These are phyloP conservation scores for Fraxinus excelsior DNA, from an alignment of 257 asterid genomes.

Conservation along the genomic window DNA sequence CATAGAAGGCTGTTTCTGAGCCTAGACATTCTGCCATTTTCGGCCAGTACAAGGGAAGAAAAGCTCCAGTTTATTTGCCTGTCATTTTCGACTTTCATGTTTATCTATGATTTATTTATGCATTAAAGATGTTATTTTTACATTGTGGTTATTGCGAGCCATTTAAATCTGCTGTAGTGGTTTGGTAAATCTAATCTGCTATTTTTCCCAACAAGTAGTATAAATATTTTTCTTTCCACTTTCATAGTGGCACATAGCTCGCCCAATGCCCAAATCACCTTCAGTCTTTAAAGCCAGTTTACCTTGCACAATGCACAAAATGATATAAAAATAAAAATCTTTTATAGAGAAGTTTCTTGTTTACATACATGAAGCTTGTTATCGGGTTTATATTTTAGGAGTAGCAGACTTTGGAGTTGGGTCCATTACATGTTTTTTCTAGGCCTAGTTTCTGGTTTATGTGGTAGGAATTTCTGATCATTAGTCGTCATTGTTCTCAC, in stretches of 20 bases:
- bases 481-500: slow-evolving; percentile 58
- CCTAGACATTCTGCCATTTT: too few species aligned
- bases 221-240: too few species aligned
- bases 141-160: too few species aligned
- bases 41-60: too few species aligned
- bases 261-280: slow-evolving; percentile 78
- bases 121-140: too few species aligned
- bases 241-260: slow-evolving; percentile 49
- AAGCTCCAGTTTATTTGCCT: too few species aligned
- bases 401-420: slow-evolving; percentile 50
- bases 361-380: slow-evolving; percentile 57
- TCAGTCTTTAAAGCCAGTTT: slow-evolving; percentile 76
- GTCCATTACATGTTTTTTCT: slow-evolving; percentile 81
- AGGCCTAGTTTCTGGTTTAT: slow-evolving; percentile 66
- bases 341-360: background rate
- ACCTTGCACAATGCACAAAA: slow-evolving; percentile 35
- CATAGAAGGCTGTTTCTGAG: too few species aligned
- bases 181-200: too few species aligned
- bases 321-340: background rate
- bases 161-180: too few species aligned
- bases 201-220: too few species aligned
- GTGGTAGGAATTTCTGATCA: slow-evolving; percentile 59
- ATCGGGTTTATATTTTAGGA: slow-evolving; percentile 51
- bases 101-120: too few species aligned
- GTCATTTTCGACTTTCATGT: too few species aligned